phyloP scores from a whole-genome alignment of 306 rosid genomes.

The Prosopis cineraria region DNA sequence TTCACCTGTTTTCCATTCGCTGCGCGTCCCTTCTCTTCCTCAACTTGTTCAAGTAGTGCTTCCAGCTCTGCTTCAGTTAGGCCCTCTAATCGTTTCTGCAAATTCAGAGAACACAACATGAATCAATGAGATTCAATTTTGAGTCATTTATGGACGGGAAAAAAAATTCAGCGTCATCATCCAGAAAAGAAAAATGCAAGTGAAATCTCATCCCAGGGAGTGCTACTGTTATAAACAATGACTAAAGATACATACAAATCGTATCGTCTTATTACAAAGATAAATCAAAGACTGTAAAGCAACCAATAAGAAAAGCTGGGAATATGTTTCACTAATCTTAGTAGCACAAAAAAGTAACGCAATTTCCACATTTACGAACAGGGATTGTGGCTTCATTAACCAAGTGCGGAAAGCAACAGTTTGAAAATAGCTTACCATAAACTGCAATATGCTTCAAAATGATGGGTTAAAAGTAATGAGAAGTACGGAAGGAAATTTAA shows the following conservation, averaged over 20 bases:
- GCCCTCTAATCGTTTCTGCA: conserved; percentile 93
- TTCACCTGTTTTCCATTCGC: conserved; percentile 52
- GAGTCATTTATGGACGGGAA: conserved; percentile 5
- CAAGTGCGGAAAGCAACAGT: neutral
- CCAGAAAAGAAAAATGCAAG: neutral
- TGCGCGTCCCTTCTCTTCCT: conserved; percentile 84
- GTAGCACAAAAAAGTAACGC: neutral
- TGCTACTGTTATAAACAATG: neutral
- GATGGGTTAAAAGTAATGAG: conserved; percentile 9
- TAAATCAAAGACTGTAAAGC: conserved; percentile 11
- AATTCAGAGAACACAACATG: conserved; percentile 24
- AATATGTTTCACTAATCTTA: neutral
- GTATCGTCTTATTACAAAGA: neutral
- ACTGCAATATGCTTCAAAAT: conserved; percentile 26
- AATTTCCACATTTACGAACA: neutral
- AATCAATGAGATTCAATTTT: conserved; percentile 14
- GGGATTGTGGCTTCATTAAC: conserved; percentile 1
- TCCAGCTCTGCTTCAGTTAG: conserved; percentile 92
- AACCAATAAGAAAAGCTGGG: neutral
- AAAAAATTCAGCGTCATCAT: neutral
- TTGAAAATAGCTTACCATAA: conserved; percentile 1
- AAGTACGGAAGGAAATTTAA: neutral
- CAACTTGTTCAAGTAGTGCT: conserved; percentile 88
- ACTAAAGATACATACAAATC: neutral
- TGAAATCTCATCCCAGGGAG: neutral